These are phyloP conservation scores for Seiridium unicorne DNA, from an alignment of 2,329 filamentous ascomycete genomes.

Conservation along the genomic window DNA sequence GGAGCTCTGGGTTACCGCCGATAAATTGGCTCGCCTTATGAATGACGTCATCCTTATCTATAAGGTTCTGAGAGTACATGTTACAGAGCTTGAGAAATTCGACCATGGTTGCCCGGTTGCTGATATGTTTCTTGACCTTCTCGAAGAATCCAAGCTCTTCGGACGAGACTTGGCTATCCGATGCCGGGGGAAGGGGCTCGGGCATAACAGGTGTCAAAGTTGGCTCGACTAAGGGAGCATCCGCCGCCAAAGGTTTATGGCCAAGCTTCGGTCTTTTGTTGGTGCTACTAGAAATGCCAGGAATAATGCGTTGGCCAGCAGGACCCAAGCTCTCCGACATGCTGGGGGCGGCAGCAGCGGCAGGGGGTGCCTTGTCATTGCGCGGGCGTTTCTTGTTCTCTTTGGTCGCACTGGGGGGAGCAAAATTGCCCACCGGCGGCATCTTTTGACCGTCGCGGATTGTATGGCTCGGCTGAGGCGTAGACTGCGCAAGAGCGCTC, in stretches of 20 bases:
- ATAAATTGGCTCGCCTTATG: constrained; percentile 85
- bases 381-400: constrained; percentile 86
- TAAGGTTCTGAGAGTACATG: constrained; percentile 88
- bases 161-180: constrained; percentile 68
- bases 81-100: constrained; percentile 98
- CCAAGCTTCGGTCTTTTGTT: constrained; percentile 72
- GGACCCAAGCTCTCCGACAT: constrained; percentile 39
- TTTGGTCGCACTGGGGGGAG: constrained; percentile 78
- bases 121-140: constrained; percentile 91
- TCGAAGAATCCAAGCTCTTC: constrained; percentile 96
- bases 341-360: constrained; percentile 43
- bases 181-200: constrained; percentile 77
- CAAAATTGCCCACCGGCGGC: constrained; percentile 94
- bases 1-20: constrained; percentile 83
- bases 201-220: constrained; percentile 86
- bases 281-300: constrained; percentile 32
- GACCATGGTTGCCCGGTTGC: constrained; percentile 87
- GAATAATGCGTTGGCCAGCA: constrained; percentile 32
- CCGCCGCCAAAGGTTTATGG: constrained; percentile 61
- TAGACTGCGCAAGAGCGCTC: constrained; percentile 43
- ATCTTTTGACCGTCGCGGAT: constrained; percentile 69
- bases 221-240: constrained; percentile 70
- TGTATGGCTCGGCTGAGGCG: constrained; percentile 50
- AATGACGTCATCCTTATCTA: constrained; percentile 79
- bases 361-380: constrained; percentile 52